Conservation (phyloP, 177 flowering plant species). For the Vitis hybrid region DNA sequence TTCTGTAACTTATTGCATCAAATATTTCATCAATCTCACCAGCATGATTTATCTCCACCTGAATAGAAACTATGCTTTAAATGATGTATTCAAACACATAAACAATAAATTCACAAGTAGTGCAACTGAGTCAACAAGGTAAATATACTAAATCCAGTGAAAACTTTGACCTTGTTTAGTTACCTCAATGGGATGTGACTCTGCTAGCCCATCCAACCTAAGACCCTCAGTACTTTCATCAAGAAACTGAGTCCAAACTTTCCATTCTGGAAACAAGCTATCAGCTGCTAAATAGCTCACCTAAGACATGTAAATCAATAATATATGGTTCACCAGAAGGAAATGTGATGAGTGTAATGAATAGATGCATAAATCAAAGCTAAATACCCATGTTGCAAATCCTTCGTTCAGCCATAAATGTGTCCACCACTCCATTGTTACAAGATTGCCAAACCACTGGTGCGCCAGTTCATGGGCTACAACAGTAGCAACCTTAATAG, state of each 20-base stretch:
- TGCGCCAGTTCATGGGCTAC: conserved; percentile 99
- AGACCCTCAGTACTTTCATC: conserved; percentile 78
- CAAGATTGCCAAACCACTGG: conserved; percentile 99
- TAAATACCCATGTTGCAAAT: conserved; percentile 97
- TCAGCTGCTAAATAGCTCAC: conserved; percentile 92
- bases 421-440: conserved; percentile 99
- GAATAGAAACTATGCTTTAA: conserved; percentile 10
- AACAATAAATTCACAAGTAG: not conserved
- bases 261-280: conserved; percentile 89
- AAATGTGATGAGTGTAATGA: not conserved
- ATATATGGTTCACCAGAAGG: not conserved
- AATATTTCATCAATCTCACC: conserved; percentile 88
- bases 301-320: conserved; percentile 30
- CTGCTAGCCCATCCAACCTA: conserved; percentile 79
- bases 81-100: not conserved
- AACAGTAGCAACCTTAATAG: conserved; percentile 70
- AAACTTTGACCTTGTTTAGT: not conserved
- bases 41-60: conserved; percentile 94
- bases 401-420: conserved; percentile 99
- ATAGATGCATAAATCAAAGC: conserved; percentile 7
- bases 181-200: conserved; percentile 98
- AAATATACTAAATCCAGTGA: not conserved
- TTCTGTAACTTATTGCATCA: conserved; percentile 92
- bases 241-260: conserved; percentile 97
- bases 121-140: not conserved